These are phyloP conservation scores for Piromyces finnis DNA, from an alignment of 192 early-diverging fungal species.

Conservation along the genomic window DNA sequence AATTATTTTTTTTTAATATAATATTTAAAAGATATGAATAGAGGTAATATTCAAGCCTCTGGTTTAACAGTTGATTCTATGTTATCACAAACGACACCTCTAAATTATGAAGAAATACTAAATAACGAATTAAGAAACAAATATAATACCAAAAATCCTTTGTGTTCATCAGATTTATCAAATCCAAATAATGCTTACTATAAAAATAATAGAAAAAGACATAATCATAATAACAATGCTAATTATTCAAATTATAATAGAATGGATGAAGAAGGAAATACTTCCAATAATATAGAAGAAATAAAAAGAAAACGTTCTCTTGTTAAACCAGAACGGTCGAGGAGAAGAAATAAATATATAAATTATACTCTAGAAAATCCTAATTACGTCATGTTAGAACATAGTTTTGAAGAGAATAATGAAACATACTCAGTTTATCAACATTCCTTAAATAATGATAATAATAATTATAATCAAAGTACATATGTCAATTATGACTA, in stretches of 20 bases:
- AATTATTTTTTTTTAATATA: too few species aligned
- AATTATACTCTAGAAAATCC: not conserved
- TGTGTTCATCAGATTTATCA: too few species aligned
- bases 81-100: not conserved
- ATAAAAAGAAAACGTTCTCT: conserved; percentile 41
- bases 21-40: not conserved
- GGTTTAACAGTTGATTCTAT: not conserved
- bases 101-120: not conserved
- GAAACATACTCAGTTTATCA: not conserved
- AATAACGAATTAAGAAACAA: not conserved
- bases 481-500: not conserved
- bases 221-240: not conserved
- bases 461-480: not conserved
- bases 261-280: not conserved
- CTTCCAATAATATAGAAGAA: not conserved
- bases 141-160: not conserved
- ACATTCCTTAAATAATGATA: not conserved
- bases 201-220: not conserved
- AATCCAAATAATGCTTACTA: too few species aligned
- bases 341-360: conserved; percentile 4
- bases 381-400: not conserved
- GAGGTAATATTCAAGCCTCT: not conserved
- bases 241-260: not conserved
- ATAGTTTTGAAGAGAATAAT: not conserved
- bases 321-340: conserved; percentile 45